Conservation (phyloP, 768 basidiomycete species). For the Calocybe indica region DNA sequence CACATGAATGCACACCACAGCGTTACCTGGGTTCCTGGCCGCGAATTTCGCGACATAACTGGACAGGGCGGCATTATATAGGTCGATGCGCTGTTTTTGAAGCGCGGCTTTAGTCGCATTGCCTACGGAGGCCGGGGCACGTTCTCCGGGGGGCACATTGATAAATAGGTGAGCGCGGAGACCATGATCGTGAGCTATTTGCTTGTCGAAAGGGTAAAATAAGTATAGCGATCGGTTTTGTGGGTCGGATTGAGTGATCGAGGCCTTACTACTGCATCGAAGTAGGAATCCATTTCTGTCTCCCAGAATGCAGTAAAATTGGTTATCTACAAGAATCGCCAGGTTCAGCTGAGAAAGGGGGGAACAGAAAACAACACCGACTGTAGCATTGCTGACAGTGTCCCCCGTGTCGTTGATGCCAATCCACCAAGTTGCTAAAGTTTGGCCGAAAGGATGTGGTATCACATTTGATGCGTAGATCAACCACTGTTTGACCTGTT, state of each 20-base stretch:
- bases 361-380: slow-evolving; percentile 6
- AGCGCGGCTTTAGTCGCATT: slow-evolving; percentile 27
- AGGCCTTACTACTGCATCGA: slow-evolving; percentile 39
- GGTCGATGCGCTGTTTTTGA: slow-evolving; percentile 30
- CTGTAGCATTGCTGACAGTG: slow-evolving; percentile 32
- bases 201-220: slow-evolving; percentile 18
- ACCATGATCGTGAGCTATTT: slow-evolving; percentile 32
- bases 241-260: slow-evolving; percentile 2
- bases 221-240: not conserved
- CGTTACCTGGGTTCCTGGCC: slow-evolving; percentile 25
- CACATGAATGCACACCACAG: not conserved
- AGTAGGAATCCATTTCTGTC: slow-evolving; percentile 42
- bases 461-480: slow-evolving; percentile 36
- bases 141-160: slow-evolving; percentile 51
- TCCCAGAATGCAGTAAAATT: slow-evolving; percentile 46
- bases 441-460: slow-evolving; percentile 35
- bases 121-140: slow-evolving; percentile 33
- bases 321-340: slow-evolving; percentile 27
- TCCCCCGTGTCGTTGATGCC: slow-evolving; percentile 57
- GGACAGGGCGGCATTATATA: slow-evolving; percentile 37
- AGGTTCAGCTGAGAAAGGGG: not conserved
- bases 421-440: slow-evolving; percentile 52
- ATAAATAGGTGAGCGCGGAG: slow-evolving; percentile 45
- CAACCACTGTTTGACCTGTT: slow-evolving; percentile 45
- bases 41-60: slow-evolving; percentile 29